Base-by-base conservation (phyloP, 2,329 filamentous ascomycete species). In the Aspergillus sp. region DNA sequence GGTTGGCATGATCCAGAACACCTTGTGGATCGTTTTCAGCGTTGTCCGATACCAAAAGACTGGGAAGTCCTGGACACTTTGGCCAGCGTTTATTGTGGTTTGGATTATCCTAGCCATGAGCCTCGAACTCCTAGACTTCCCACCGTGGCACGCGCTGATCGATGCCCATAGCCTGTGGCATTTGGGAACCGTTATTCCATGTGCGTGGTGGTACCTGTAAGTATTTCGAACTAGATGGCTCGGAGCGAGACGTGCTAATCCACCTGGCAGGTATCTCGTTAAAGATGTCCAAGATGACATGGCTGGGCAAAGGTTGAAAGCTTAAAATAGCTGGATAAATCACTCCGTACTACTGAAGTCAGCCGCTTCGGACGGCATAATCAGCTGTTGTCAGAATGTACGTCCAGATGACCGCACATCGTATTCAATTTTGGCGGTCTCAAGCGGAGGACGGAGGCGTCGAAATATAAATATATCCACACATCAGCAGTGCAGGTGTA, bases 121-220 rank as follows among this genome's bases (percentile, higher is more conserved):
- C 74, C 81, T 99, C 74, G 95, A 99, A 79, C 74, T 99, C 66
- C 85, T 98, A 62, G 95, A 99, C 75, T 99, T 99, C 69, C 86
- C 95, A 54, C 95, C 95, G 2, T 83, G 90, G 77, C 82, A 84
- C 73, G 90, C 91, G 7, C 87, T 89, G 73, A 76, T 99, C 51
- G 95, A 99, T 81, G 95, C 95, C 4, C 95, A 99, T 77, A 93
- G 90, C 69, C 75, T 99, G 62, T 99, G 95, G 95, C 95, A 99
- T 82, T 73, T 96, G 61, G 91, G 93, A 56, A 99, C 95, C 0
- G 93, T 99, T 51, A 84, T 84, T 33, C 95, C 95, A 9, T 91
- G 91, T 0, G 80, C 95, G 50, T 84, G 96, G 80, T 97, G 90
- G 90, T 99, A 99, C 75, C 92, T 90, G 93, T 98, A 79, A 82